A percentile compares a stretch with the other conserved stretches of the same genome.
Conservation (phyloP, 2,329 filamentous ascomycete genomes). For the Cercospora nicotianae region DNA sequence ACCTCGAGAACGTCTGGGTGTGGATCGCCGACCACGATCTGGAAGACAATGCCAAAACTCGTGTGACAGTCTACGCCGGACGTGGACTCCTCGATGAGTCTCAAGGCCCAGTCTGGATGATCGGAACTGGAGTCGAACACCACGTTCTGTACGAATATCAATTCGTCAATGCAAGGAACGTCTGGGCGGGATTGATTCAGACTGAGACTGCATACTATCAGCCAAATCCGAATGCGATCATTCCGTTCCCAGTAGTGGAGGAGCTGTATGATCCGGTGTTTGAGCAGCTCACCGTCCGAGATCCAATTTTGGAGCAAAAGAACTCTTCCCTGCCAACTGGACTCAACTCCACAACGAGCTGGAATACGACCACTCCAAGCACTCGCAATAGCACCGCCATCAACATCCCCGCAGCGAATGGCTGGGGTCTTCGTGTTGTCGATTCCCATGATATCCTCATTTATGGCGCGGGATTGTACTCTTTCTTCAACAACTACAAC, state of each 20-base stretch:
- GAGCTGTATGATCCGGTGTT: background rate
- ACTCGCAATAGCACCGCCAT: background rate
- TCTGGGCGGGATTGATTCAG: background rate
- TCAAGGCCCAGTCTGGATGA: background rate
- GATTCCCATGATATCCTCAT: background rate
- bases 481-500: background rate
- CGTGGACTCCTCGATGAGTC: conserved; percentile 83
- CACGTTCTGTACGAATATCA: background rate
- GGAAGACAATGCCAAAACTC: conserved; percentile 67
- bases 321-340: background rate
- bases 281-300: background rate
- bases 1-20: conserved; percentile 88
- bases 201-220: background rate
- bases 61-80: conserved; percentile 87
- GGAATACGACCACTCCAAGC: background rate
- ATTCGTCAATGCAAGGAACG: background rate
- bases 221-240: background rate
- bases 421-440: background rate
- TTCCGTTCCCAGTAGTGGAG: background rate
- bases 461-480: background rate
- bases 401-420: background rate
- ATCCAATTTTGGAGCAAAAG: background rate
- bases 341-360: background rate
- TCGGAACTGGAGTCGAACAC: background rate
- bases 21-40: conserved; percentile 93